These are phyloP conservation scores for Amanita rimosa DNA, from an alignment of 768 basidiomycete genomes.

Conservation along the genomic window DNA sequence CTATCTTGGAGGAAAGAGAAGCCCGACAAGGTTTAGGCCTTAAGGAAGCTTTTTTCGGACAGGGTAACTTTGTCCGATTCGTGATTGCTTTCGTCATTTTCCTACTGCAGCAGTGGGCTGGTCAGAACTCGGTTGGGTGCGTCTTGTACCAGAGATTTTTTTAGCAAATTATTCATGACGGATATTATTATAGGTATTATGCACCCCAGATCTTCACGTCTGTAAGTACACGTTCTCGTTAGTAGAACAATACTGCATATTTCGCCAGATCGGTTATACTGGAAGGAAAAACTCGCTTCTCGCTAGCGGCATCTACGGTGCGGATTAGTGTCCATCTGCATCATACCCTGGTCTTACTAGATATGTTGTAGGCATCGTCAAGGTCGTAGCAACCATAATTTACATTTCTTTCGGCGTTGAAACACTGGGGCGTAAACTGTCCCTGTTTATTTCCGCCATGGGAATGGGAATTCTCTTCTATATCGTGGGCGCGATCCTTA, in stretches of 20 bases:
- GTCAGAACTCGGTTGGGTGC: constrained; percentile 68
- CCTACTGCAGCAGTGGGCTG: constrained; percentile 73
- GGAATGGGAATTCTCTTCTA: constrained; percentile 78
- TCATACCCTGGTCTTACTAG: background rate
- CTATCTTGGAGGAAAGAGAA: constrained; percentile 61
- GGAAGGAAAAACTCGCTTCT: constrained; percentile 49
- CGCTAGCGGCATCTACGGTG: constrained; percentile 59
- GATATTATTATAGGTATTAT: constrained; percentile 36
- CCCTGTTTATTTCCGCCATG: constrained; percentile 60
- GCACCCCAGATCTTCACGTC: constrained; percentile 65
- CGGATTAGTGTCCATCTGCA: constrained; percentile 1
- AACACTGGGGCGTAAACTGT: constrained; percentile 53
- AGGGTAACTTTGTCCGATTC: constrained; percentile 76
- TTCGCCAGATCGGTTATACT: constrained; percentile 49
- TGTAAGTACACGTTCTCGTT: constrained; percentile 20
- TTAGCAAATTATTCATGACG: background rate
- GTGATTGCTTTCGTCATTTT: constrained; percentile 78
- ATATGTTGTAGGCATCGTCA: constrained; percentile 33
- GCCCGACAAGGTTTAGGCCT: constrained; percentile 53
- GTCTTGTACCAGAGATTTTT: constrained; percentile 6
- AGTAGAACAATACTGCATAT: background rate
- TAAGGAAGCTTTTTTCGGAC: constrained; percentile 66
- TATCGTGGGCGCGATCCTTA: constrained; percentile 77
- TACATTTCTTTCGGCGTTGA: constrained; percentile 65
- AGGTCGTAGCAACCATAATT: constrained; percentile 52